Base-by-base conservation (phyloP, 1,284 basidiomycete species). In the Stygiomarasmius scandens region DNA sequence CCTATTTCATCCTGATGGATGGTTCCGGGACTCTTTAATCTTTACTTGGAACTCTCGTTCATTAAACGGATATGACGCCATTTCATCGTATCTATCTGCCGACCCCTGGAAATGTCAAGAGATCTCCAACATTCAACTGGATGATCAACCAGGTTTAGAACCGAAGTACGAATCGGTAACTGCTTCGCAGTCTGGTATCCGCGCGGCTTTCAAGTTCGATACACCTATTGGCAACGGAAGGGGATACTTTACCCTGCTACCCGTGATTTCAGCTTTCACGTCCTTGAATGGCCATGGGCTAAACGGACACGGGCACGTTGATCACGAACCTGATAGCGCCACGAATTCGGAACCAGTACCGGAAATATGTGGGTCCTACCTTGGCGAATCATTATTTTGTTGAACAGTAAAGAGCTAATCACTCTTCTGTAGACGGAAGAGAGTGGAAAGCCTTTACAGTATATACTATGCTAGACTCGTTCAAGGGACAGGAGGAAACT, bases 141-240 rank as follows among this genome's bases (percentile, higher is more conserved):
- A 74, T 49, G 61, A 67, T 3, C 58, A 64, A 2, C 32, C 60
- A 23, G 56, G 65, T 29, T 61, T 76, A 24, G 51, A 58, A 1
- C 73, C 76, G 0, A 54, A 66, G 29, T 64, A 54, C 19, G 66
- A 65, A 12, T 58, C 56, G 20, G 53, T 70, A 1, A 62, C 65
- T 8, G 58, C 61, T 1, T 49, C 56, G 0, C 55, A 61, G 2
- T 53, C 66, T 2, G 68, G 69, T 23, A 68, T 78, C 2, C 65
- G 69, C 19, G 64, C 69, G 12, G 74, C 71, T 2, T 77, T 81
- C 65, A 71, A 65, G 0, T 81, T 80, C 62, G 71, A 75, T 46
- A 80, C 76, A 2, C 64, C 64, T 2, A 59, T 70, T 10, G 71
- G 71, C 2, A 63, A 61, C 53, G 78, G 77, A 1, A 70, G 68